Evolutionary conservation across 768 basidiomycete species (phyloP).

Genomic region (Tulasnella sp.): DNA sequence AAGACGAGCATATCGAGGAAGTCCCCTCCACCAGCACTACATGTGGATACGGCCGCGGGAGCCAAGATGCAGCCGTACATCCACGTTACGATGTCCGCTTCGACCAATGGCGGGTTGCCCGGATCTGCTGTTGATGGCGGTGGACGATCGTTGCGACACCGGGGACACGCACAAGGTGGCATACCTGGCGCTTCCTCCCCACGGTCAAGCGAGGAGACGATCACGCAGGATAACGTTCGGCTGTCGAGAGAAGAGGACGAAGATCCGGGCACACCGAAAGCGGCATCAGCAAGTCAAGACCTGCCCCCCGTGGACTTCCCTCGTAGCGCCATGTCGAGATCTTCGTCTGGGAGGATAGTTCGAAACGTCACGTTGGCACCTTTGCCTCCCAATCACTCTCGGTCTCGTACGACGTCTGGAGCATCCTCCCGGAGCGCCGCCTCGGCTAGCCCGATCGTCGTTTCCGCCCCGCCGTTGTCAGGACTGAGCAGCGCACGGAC

Average conservation of each 20-base stretch:
- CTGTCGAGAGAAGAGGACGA: not conserved
- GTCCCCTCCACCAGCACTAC: not conserved
- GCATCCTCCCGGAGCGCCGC: not conserved
- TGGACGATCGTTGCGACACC: not conserved
- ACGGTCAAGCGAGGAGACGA: conserved; percentile 29
- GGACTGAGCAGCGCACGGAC: not conserved
- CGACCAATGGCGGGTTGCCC: no score
- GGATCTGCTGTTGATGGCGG: not conserved
- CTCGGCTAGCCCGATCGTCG: not conserved
- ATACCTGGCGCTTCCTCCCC: not conserved
- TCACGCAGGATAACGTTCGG: conserved; percentile 26
- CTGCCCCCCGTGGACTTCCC: not conserved
- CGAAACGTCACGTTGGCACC: conserved; percentile 13
- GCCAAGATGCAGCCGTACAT: conserved; percentile 9
- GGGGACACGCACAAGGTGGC: not conserved
- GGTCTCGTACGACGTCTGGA: conserved; percentile 4
- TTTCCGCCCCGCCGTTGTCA: not conserved
- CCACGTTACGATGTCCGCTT: not conserved
- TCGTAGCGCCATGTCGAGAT: not conserved
- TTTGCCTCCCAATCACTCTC: not conserved
- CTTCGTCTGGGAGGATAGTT: conserved; percentile 15
- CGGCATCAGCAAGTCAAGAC: not conserved
- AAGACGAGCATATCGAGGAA: not conserved
- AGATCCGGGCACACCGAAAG: not conserved
- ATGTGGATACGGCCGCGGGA: not conserved